Evolutionary conservation across 1,139 yeast genomes (phyloP).

Genomic region (Suhomyces atakaporum): DNA sequence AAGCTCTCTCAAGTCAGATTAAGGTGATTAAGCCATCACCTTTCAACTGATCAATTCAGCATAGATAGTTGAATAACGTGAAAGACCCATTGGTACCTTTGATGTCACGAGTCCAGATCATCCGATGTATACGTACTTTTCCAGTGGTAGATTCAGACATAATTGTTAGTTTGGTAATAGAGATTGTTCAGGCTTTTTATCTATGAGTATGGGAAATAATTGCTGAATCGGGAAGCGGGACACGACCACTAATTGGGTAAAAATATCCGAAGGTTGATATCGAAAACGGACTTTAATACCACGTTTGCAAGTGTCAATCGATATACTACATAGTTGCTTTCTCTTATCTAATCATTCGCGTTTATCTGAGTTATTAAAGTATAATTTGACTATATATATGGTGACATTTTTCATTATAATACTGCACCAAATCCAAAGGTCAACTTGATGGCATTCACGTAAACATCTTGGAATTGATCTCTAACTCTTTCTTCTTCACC

Average conservation of each 20-base stretch:
- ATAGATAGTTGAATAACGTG: no score
- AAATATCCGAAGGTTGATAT: background rate
- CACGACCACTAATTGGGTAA: conserved; percentile 8
- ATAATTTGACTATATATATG: conserved; percentile 5
- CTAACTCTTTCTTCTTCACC: conserved; percentile 95
- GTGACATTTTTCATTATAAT: no score
- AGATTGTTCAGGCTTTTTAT: background rate
- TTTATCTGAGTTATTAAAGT: no score
- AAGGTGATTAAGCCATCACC: no score
- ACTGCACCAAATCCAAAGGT: conserved; percentile 96
- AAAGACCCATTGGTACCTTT: no score
- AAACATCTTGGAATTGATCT: conserved; percentile 84
- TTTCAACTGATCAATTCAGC: no score
- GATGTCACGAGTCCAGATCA: no score
- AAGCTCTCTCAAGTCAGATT: no score
- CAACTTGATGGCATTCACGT: conserved; percentile 81
- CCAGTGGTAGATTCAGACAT: conserved; percentile 32
- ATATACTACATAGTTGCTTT: no score
- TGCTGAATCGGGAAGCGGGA: conserved; percentile 5
- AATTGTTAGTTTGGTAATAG: conserved; percentile 1
- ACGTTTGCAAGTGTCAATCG: no score
- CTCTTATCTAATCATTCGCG: no score
- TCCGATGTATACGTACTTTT: conserved; percentile 29
- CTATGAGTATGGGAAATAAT: conserved; percentile 2
- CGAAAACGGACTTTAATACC: no score